Percentiles rank a stretch among this genome's conserved stretches.
phyloP scores from a whole-genome alignment of 352 stramenopile species.

The Peronosclerospora sorghi region DNA sequence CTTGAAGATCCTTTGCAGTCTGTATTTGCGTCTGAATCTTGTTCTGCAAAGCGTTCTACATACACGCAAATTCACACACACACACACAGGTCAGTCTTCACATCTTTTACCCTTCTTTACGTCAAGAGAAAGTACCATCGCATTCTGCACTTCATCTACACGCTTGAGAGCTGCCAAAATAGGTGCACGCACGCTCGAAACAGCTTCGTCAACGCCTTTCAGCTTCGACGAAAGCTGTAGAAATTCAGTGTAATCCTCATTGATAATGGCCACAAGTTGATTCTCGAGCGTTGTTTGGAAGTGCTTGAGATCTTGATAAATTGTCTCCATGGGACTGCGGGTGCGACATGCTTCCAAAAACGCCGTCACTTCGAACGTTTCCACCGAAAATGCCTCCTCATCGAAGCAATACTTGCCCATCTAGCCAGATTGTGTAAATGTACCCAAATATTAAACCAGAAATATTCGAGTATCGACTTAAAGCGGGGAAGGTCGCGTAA shows the following conservation, averaged over 20 bases:
- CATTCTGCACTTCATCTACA: slow-evolving; percentile 54
- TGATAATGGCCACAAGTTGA: slow-evolving; percentile 84
- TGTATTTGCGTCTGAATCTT: slow-evolving; percentile 45
- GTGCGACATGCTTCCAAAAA: slow-evolving; percentile 75
- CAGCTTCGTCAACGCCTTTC: slow-evolving; percentile 77
- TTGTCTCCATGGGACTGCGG: slow-evolving; percentile 70
- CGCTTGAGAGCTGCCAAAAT: slow-evolving; percentile 69
- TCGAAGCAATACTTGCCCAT: slow-evolving; percentile 72
- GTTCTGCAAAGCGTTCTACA: slow-evolving; percentile 32
- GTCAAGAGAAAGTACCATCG: slow-evolving; percentile 32
- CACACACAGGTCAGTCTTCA: slow-evolving; percentile 1
- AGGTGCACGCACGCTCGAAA: slow-evolving; percentile 62
- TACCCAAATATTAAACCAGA: neutral
- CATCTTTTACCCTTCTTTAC: neutral
- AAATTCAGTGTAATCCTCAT: slow-evolving; percentile 84
- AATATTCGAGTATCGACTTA: too few species aligned
- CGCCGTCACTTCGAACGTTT: slow-evolving; percentile 47
- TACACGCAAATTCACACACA: neutral
- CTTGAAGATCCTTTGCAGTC: slow-evolving; percentile 29
- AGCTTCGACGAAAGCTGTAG: slow-evolving; percentile 82
- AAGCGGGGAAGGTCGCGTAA: neutral
- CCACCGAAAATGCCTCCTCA: slow-evolving; percentile 64
- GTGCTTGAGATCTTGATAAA: slow-evolving; percentile 73
- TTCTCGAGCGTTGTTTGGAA: slow-evolving; percentile 83
- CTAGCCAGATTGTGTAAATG: neutral